These are phyloP conservation scores for Ogataea corticis DNA, from an alignment of 805 yeast genomes.

Conservation along the genomic window DNA sequence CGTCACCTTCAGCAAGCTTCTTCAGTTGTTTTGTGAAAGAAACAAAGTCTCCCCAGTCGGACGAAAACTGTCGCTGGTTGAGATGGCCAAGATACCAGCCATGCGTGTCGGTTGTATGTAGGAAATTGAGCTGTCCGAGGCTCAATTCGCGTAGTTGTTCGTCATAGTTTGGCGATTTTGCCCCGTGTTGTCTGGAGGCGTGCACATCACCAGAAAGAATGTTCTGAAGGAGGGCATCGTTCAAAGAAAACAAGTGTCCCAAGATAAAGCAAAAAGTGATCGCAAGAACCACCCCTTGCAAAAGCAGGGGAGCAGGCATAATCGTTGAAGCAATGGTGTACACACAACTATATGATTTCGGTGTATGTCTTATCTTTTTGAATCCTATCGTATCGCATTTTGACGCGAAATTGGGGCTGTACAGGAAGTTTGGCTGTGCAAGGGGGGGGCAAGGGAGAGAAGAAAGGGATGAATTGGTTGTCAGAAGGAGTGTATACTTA, in stretches of 20 bases:
- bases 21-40: constrained; percentile 62
- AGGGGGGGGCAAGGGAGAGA: too few relatives aligned
- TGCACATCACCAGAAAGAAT: neutral
- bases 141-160: constrained; percentile 51
- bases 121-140: constrained; percentile 76
- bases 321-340: too few relatives aligned
- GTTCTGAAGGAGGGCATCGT: too few relatives aligned
- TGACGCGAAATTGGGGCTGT: too few relatives aligned
- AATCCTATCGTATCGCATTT: too few relatives aligned
- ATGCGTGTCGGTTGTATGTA: constrained; percentile 96
- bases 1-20: constrained; percentile 49
- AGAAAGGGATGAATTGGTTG: too few relatives aligned
- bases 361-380: too few relatives aligned
- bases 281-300: neutral
- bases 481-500: too few relatives aligned
- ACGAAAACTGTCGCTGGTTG: constrained; percentile 72
- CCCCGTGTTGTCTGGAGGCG: constrained; percentile 12
- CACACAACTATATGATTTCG: too few relatives aligned
- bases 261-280: too few relatives aligned
- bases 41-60: constrained; percentile 90
- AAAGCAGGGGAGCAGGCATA: neutral
- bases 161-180: constrained; percentile 35
- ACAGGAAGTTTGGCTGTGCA: too few relatives aligned
- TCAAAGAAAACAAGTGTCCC: too few relatives aligned
- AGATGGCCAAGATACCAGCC: constrained; percentile 95